Evolutionary conservation across 2,329 filamentous ascomycete species (phyloP).

Genomic region (Furcasterigmium sp.): DNA sequence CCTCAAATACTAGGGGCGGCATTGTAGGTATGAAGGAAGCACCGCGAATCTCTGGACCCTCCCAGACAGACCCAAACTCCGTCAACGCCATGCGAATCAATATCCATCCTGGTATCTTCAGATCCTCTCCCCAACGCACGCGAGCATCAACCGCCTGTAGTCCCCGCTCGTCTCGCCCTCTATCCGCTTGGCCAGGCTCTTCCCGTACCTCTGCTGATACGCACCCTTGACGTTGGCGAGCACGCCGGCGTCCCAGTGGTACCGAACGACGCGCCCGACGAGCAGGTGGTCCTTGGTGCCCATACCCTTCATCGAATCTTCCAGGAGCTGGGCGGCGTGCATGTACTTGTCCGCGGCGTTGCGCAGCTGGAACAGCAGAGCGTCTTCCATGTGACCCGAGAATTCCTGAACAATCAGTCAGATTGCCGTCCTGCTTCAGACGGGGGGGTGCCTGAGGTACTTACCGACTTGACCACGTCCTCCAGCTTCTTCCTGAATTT

Average conservation of each 20-base stretch:
- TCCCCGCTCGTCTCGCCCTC: constrained; percentile 81
- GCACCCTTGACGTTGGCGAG: constrained; percentile 74
- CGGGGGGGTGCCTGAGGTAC: constrained; percentile 15
- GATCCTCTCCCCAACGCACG: constrained; percentile 47
- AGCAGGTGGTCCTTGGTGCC: constrained; percentile 84
- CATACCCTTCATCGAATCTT: constrained; percentile 78
- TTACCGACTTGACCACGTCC: constrained; percentile 65
- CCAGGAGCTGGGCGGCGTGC: constrained; percentile 77
- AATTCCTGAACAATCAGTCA: constrained; percentile 53
- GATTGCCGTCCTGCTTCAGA: too few relatives aligned
- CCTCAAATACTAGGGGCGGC: not conserved
- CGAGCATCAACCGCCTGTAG: constrained; percentile 72
- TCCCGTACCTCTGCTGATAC: constrained; percentile 67
- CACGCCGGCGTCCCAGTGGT: constrained; percentile 76
- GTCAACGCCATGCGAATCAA: not conserved
- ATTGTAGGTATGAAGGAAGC: too few relatives aligned
- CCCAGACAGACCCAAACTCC: not conserved
- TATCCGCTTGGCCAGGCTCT: constrained; percentile 64
- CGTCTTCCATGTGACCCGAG: constrained; percentile 86
- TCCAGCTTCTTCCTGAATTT: constrained; percentile 68
- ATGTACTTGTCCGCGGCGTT: constrained; percentile 75
- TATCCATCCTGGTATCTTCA: not conserved
- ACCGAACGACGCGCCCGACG: constrained; percentile 69
- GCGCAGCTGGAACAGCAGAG: constrained; percentile 73
- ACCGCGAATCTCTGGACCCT: too few relatives aligned